A percentile compares a stretch with the other conserved stretches of the same genome.
phyloP scores from a whole-genome alignment of 495 filamentous ascomycete genomes.

The Cladorrhinum samala region DNA sequence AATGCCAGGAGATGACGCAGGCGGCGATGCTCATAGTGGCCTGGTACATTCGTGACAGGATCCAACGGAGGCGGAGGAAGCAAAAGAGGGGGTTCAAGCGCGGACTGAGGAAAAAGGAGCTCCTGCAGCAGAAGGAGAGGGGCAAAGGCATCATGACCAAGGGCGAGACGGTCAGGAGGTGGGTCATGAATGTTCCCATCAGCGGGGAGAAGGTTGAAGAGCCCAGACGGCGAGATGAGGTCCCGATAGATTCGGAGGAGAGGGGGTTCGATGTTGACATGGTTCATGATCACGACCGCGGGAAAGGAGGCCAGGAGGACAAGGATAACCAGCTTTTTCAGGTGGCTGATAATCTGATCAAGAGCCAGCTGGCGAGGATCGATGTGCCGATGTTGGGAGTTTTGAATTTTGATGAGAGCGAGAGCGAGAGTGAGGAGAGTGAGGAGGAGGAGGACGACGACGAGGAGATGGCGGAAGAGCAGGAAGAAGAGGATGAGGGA shows the following conservation, averaged over 20 bases:
- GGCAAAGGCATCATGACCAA: constrained; percentile 18
- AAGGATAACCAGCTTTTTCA: constrained; percentile 26
- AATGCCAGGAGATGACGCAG: constrained; percentile 33
- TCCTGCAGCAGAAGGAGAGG: not conserved
- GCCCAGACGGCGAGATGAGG: not conserved
- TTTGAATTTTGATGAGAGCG: constrained; percentile 30
- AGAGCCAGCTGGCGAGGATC: constrained; percentile 26
- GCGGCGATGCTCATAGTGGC: constrained; percentile 33
- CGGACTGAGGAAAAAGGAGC: constrained; percentile 12
- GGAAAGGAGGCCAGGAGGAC: constrained; percentile 17
- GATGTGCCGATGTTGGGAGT: constrained; percentile 30
- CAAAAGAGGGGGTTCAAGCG: constrained; percentile 21
- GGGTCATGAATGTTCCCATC: constrained; percentile 28
- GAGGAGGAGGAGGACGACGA: constrained; percentile 14
- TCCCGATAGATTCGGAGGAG: constrained; percentile 15
- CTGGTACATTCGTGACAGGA: constrained; percentile 34
- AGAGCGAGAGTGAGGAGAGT: constrained; percentile 27
- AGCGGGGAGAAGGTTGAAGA: not conserved
- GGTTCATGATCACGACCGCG: constrained; percentile 7
- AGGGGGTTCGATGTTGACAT: constrained; percentile 21
- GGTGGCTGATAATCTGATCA: constrained; percentile 31
- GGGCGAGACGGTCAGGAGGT: constrained; percentile 29
- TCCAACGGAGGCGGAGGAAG: constrained; percentile 19
- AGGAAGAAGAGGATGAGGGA: constrained; percentile 19
- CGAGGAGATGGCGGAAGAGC: constrained; percentile 22